Percentiles rank a stretch among this genome's conserved stretches.
Evolutionary conservation across 2,329 filamentous ascomycete species (phyloP).

Genomic region (Trichoderma sp.): DNA sequence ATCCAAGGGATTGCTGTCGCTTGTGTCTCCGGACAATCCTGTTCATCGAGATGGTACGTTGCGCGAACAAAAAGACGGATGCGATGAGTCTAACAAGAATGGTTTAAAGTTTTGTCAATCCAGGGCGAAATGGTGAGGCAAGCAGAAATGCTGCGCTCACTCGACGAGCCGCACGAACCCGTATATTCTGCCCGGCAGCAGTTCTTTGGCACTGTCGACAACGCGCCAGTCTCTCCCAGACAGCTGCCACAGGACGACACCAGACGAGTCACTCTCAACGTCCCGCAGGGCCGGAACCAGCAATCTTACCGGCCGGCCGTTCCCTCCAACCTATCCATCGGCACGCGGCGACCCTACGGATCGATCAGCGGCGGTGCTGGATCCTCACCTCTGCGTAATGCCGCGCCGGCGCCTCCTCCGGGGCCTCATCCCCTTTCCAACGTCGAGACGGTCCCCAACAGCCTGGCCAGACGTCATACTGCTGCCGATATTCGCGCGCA

Average conservation of each 20-base stretch:
- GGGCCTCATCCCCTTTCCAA: constrained; percentile 63
- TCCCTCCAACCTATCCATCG: constrained; percentile 75
- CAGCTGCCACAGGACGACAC: constrained; percentile 83
- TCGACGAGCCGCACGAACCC: constrained; percentile 66
- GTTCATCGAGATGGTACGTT: constrained; percentile 77
- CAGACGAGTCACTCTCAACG: constrained; percentile 65
- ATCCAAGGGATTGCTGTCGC: constrained; percentile 67
- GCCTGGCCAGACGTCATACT: constrained; percentile 80
- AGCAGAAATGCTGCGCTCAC: constrained; percentile 51
- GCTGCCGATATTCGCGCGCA: constrained; percentile 92
- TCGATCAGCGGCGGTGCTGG: constrained; percentile 74
- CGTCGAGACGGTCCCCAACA: constrained; percentile 61
- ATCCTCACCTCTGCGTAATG: constrained; percentile 70
- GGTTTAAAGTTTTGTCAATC: constrained; percentile 47
- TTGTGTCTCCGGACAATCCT: constrained; percentile 72
- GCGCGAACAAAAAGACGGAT: not conserved
- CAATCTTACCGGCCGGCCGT: constrained; percentile 74
- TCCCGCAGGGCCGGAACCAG: constrained; percentile 55
- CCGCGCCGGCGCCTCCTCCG: constrained; percentile 60
- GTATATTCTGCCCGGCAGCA: constrained; percentile 64
- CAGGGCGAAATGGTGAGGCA: constrained; percentile 61
- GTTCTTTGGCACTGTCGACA: constrained; percentile 66
- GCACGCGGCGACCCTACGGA: constrained; percentile 75
- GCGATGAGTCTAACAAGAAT: constrained; percentile 2
- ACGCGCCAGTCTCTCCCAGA: constrained; percentile 79